Conservation (phyloP, 805 yeast species). For the Clavispora santaluciae region DNA sequence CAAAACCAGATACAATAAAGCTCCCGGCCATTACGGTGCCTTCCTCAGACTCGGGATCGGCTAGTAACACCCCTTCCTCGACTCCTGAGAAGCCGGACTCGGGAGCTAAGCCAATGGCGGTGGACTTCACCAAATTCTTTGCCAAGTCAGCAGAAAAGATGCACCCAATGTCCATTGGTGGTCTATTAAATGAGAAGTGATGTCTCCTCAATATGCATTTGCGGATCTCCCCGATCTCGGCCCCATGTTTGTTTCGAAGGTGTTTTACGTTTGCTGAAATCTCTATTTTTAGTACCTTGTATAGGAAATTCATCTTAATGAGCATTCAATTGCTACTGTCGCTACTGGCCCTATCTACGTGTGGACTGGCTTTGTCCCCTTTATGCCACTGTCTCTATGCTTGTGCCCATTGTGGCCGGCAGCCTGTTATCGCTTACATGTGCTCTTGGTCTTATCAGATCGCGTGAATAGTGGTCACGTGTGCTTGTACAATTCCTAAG, state of each 20-base stretch:
- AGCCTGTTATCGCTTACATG: not conserved
- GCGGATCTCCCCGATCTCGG: not conserved
- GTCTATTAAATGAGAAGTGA: constrained; percentile 28
- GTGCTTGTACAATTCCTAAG: constrained; percentile 12
- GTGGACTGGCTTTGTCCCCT: too few relatives aligned
- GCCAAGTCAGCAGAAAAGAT: constrained; percentile 10
- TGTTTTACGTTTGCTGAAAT: too few relatives aligned
- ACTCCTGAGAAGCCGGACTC: not conserved
- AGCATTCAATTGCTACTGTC: too few relatives aligned
- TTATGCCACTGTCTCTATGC: too few relatives aligned
- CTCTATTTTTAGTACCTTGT: too few relatives aligned
- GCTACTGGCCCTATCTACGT: too few relatives aligned
- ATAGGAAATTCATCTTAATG: too few relatives aligned
- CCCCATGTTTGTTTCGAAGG: not conserved
- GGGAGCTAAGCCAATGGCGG: constrained; percentile 10
- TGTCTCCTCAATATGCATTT: constrained; percentile 1
- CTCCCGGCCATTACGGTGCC: constrained; percentile 10
- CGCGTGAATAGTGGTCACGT: constrained; percentile 11
- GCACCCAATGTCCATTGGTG: constrained; percentile 35
- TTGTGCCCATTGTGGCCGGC: too few relatives aligned
- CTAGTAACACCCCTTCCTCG: not conserved
- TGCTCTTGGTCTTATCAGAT: not conserved
- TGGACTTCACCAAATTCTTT: constrained; percentile 17
- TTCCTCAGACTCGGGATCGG: not conserved
- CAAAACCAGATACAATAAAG: constrained; percentile 6